These are phyloP conservation scores for Cercophora scortea DNA, from an alignment of 495 filamentous ascomycete genomes.

Conservation along the genomic window DNA sequence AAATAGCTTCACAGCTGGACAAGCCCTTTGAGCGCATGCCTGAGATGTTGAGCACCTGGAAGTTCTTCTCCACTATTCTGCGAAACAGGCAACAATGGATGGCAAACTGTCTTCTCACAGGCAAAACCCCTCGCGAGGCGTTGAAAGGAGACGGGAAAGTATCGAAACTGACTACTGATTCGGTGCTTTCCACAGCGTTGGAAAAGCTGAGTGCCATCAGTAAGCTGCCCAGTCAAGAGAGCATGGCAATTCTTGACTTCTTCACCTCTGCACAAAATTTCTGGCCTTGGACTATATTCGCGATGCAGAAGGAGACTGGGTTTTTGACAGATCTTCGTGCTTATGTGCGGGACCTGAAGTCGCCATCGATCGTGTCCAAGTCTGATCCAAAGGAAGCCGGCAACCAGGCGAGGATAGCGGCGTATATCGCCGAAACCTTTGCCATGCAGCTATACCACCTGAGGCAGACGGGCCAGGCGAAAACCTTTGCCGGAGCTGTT, in stretches of 20 bases:
- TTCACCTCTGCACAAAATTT: conserved; percentile 77
- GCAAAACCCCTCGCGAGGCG: conserved; percentile 68
- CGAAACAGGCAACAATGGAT: conserved; percentile 93
- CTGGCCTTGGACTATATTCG: conserved; percentile 84
- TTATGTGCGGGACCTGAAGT: conserved; percentile 56
- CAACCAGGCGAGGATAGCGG: conserved; percentile 63
- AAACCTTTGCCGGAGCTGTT: conserved; percentile 56
- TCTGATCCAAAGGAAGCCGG: conserved; percentile 41
- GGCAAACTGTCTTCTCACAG: conserved; percentile 84
- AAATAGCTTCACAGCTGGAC: conserved; percentile 69
- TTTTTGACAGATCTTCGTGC: conserved; percentile 64
- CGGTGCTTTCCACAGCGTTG: conserved; percentile 68
- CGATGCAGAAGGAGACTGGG: conserved; percentile 59
- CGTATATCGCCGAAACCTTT: conserved; percentile 76
- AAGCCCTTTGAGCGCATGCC: conserved; percentile 56
- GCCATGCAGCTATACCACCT: conserved; percentile 84
- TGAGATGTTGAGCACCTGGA: conserved; percentile 67
- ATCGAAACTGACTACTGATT: conserved; percentile 42
- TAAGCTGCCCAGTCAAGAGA: conserved; percentile 49
- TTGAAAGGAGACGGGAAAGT: conserved; percentile 46
- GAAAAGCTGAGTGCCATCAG: conserved; percentile 64
- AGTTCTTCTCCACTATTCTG: conserved; percentile 76
- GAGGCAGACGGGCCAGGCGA: conserved; percentile 60
- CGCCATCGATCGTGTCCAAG: conserved; percentile 38
- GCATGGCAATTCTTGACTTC: conserved; percentile 74